A percentile compares a stretch with the other conserved stretches of the same genome.
phyloP scores from a whole-genome alignment of 176 grass and related monocot genomes.

The Ampelocalamus luodianensis region DNA sequence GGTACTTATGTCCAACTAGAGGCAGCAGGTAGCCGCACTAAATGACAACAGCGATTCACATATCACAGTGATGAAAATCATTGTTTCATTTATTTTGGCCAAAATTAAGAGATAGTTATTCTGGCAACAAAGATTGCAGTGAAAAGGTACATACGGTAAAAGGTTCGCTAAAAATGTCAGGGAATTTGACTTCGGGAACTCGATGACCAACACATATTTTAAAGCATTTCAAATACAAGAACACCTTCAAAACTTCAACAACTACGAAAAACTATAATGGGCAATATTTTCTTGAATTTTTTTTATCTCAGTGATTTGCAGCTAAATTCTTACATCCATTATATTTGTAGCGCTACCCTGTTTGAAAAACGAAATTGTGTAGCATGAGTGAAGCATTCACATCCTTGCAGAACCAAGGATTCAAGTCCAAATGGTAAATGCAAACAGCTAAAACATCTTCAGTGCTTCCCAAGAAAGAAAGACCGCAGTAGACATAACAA shows the following conservation, averaged over 20 bases:
- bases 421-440: constrained; percentile 24
- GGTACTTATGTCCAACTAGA: neutral
- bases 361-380: neutral
- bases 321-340: constrained; percentile 34
- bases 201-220: constrained; percentile 3
- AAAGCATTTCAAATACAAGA: constrained; percentile 31
- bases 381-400: constrained; percentile 9
- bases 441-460: neutral
- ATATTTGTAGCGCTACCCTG: neutral
- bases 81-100: neutral
- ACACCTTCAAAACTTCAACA: constrained; percentile 8
- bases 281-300: neutral
- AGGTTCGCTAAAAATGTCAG: neutral
- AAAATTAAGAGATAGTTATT: neutral
- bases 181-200: constrained; percentile 34
- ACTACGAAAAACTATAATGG: neutral
- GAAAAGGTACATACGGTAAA: constrained; percentile 5
- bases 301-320: constrained; percentile 8
- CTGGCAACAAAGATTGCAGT: constrained; percentile 3
- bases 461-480: constrained; percentile 28
- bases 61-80: constrained; percentile 6
- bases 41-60: neutral
- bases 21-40: neutral
- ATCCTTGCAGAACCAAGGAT: neutral
- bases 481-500: neutral